A percentile compares a stretch with the other conserved stretches of the same genome.
phyloP scores from a whole-genome alignment of 768 basidiomycete species.

The Hericium coralloides region DNA sequence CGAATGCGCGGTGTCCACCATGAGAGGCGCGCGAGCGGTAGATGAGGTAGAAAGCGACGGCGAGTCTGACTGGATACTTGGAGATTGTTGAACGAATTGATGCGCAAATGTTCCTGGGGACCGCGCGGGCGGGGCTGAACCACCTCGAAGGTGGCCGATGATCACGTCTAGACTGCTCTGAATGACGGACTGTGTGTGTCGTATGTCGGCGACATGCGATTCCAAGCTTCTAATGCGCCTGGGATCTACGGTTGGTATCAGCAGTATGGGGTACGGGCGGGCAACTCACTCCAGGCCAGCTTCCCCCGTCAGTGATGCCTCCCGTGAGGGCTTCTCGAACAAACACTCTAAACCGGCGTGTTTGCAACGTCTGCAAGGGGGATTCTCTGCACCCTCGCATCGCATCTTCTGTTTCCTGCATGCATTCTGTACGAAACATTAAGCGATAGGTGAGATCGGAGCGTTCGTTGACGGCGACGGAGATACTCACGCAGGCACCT shows the following conservation, averaged over 20 bases:
- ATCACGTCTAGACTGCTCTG: conserved; percentile 77
- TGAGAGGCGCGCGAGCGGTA: conserved; percentile 19
- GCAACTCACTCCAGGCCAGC: conserved; percentile 76
- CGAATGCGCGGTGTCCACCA: conserved; percentile 16
- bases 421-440: conserved; percentile 55
- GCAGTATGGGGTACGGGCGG: not conserved
- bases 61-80: conserved; percentile 52
- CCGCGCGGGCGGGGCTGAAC: conserved; percentile 36
- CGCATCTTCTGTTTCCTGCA: conserved; percentile 97
- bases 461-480: not conserved
- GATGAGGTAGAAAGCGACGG: conserved; percentile 35
- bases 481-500: conserved; percentile 70
- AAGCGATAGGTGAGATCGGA: conserved; percentile 7
- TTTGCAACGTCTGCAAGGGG: conserved; percentile 91
- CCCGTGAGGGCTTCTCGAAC: conserved; percentile 88
- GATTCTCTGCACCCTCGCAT: conserved; percentile 93
- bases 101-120: conserved; percentile 57
- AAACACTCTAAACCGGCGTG: conserved; percentile 87
- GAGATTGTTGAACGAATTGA: conserved; percentile 54
- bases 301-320: conserved; percentile 81
- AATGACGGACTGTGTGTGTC: conserved; percentile 62
- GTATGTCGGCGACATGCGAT: conserved; percentile 76
- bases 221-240: conserved; percentile 91
- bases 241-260: conserved; percentile 2
- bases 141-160: conserved; percentile 63